Conservation (phyloP, 441 rosid species). For the Isatis lusitanica region DNA sequence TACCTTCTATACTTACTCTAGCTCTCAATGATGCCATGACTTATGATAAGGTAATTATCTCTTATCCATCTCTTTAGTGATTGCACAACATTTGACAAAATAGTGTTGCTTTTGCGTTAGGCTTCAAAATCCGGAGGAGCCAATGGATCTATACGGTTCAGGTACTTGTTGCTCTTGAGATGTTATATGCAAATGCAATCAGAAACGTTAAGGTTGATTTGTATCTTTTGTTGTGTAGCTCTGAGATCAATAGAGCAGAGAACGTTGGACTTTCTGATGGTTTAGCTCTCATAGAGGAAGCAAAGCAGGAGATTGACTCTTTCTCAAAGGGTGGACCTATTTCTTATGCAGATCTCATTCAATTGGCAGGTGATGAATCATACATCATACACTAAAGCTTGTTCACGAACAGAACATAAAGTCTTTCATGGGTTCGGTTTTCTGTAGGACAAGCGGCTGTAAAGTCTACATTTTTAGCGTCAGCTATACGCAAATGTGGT, state of each 20-base stretch:
- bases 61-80: constrained; percentile 13
- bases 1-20: constrained; percentile 69
- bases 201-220: background rate
- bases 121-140: constrained; percentile 92
- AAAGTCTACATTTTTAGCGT: constrained; percentile 75
- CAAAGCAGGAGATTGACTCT: constrained; percentile 75
- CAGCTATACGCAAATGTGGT: constrained; percentile 89
- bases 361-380: constrained; percentile 55
- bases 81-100: constrained; percentile 7
- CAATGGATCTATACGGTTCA: constrained; percentile 85
- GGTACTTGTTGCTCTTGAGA: constrained; percentile 47
- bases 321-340: constrained; percentile 88
- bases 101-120: constrained; percentile 37
- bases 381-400: background rate
- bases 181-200: constrained; percentile 4
- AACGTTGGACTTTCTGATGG: constrained; percentile 73
- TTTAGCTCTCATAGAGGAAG: constrained; percentile 54
- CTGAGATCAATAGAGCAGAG: constrained; percentile 92
- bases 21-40: constrained; percentile 80
- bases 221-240: constrained; percentile 53
- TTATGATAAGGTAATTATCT: constrained; percentile 64
- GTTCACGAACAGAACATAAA: constrained; percentile 2
- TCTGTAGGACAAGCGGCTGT: constrained; percentile 67
- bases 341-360: constrained; percentile 83
- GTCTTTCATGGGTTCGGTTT: constrained; percentile 1